A percentile compares a stretch with the other conserved stretches of the same genome.
These are phyloP conservation scores for Hansenula lynferdii DNA, from an alignment of 1,139 yeast species.

Conservation along the genomic window DNA sequence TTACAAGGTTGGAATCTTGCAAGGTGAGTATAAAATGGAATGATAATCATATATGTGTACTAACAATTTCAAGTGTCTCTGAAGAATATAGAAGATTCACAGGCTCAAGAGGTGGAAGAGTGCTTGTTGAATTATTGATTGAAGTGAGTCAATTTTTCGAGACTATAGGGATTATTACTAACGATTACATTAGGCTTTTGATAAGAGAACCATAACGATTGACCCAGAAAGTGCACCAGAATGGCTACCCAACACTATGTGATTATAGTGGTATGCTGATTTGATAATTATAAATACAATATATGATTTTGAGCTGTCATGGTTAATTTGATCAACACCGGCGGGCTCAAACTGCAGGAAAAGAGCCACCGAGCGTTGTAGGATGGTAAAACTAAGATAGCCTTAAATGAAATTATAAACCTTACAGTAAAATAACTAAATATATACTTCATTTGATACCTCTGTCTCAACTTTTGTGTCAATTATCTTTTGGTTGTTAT, in stretches of 20 bases:
- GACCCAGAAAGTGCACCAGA: slow-evolving; percentile 46
- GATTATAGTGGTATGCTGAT: too few relatives aligned
- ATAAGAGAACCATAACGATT: slow-evolving; percentile 47
- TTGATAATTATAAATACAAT: too few relatives aligned
- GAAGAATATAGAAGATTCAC: slow-evolving; percentile 94
- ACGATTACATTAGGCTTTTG: slow-evolving; percentile 40
- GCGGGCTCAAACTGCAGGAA: too few relatives aligned
- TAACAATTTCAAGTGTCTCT: slow-evolving; percentile 47
- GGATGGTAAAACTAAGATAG: too few relatives aligned
- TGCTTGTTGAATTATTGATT: slow-evolving; percentile 82
- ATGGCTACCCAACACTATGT: slow-evolving; percentile 35
- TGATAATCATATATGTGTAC: neutral
- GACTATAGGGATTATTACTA: neutral
- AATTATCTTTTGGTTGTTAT: too few relatives aligned
- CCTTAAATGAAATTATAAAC: too few relatives aligned
- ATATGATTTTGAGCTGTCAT: too few relatives aligned
- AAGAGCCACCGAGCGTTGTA: too few relatives aligned
- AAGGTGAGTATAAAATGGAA: slow-evolving; percentile 17
- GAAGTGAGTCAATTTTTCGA: slow-evolving; percentile 47
- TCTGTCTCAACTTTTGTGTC: too few relatives aligned
- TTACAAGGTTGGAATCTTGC: slow-evolving; percentile 96
- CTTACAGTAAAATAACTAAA: too few relatives aligned
- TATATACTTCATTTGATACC: too few relatives aligned
- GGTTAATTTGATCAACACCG: too few relatives aligned
- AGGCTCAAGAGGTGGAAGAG: slow-evolving; percentile 89